Percentiles rank a stretch among this genome's conserved stretches.
Evolutionary conservation across 345 rosid species (phyloP).

Genomic region (Ailanthus altissimus): DNA sequence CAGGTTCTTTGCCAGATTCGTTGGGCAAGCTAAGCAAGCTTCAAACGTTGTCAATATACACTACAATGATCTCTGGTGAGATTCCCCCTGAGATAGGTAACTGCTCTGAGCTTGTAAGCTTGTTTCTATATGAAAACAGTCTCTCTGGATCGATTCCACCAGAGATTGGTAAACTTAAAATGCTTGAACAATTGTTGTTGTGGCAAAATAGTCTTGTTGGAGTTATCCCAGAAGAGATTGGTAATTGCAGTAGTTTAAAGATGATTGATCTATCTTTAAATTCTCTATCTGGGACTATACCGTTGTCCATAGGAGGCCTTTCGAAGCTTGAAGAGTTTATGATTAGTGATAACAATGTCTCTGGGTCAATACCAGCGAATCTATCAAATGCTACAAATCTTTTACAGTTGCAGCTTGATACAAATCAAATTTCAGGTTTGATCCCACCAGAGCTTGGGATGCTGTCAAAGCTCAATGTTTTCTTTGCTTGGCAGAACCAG

Average conservation of each 20-base stretch:
- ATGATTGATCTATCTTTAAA: constrained; percentile 83
- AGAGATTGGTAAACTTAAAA: constrained; percentile 66
- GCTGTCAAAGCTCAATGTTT: constrained; percentile 62
- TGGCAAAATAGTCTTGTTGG: constrained; percentile 88
- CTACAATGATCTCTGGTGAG: constrained; percentile 80
- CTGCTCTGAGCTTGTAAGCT: constrained; percentile 77
- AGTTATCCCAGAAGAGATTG: constrained; percentile 79
- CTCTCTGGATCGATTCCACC: constrained; percentile 80
- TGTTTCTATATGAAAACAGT: constrained; percentile 79
- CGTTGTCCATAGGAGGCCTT: constrained; percentile 61
- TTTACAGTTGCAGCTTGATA: constrained; percentile 73
- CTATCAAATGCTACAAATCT: constrained; percentile 71
- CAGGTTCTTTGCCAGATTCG: constrained; percentile 72
- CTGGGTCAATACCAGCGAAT: constrained; percentile 75
- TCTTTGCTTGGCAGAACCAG: constrained; percentile 91
- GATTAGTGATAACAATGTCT: constrained; percentile 85
- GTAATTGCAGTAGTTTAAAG: constrained; percentile 68
- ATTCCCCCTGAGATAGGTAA: constrained; percentile 82
- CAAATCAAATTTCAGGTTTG: constrained; percentile 81
- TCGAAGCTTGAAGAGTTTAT: constrained; percentile 70
- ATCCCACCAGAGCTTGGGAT: constrained; percentile 76
- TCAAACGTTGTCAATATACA: constrained; percentile 67
- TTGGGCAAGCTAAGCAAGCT: constrained; percentile 73
- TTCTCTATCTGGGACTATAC: constrained; percentile 76
- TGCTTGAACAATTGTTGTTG: constrained; percentile 65